Conservation (phyloP, 495 filamentous ascomycete species). For the Aspergillus cristatus region DNA sequence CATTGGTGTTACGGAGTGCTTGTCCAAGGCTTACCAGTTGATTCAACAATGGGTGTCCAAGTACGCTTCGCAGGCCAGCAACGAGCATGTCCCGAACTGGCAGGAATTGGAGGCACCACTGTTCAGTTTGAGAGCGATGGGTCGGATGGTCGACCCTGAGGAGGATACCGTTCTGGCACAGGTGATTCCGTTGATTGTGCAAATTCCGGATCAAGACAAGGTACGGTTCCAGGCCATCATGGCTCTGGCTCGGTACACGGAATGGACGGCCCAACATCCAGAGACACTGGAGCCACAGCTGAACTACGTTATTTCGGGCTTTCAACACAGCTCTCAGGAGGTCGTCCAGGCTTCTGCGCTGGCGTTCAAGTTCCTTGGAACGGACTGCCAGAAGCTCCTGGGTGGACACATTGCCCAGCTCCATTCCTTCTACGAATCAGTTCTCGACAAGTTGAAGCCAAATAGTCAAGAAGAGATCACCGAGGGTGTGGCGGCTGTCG, state of each 20-base stretch:
- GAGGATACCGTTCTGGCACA: conserved; percentile 82
- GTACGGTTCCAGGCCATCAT: conserved; percentile 94
- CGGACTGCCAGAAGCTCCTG: conserved; percentile 81
- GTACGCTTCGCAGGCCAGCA: conserved; percentile 64
- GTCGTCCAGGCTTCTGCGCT: conserved; percentile 85
- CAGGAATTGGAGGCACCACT: conserved; percentile 91
- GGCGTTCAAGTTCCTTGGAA: conserved; percentile 93
- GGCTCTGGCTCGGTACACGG: conserved; percentile 91
- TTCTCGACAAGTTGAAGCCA: conserved; percentile 73
- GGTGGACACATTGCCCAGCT: conserved; percentile 70
- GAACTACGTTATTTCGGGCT: conserved; percentile 86
- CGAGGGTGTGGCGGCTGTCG: conserved; percentile 84
- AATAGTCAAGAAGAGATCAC: conserved; percentile 91
- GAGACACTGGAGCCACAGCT: conserved; percentile 87
- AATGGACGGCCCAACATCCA: conserved; percentile 92
- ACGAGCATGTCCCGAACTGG: conserved; percentile 83
- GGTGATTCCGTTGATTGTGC: conserved; percentile 83
- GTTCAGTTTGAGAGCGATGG: conserved; percentile 94
- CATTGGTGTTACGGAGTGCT: conserved; percentile 82
- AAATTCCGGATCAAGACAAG: conserved; percentile 94
- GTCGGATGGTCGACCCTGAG: conserved; percentile 85
- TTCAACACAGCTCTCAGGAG: conserved; percentile 75
- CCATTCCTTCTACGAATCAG: conserved; percentile 82
- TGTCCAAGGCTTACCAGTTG: conserved; percentile 72
- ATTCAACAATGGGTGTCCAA: conserved; percentile 82